Base-by-base conservation (phyloP, 2,329 filamentous ascomycete genomes). In the Elsinoe arachidis region DNA sequence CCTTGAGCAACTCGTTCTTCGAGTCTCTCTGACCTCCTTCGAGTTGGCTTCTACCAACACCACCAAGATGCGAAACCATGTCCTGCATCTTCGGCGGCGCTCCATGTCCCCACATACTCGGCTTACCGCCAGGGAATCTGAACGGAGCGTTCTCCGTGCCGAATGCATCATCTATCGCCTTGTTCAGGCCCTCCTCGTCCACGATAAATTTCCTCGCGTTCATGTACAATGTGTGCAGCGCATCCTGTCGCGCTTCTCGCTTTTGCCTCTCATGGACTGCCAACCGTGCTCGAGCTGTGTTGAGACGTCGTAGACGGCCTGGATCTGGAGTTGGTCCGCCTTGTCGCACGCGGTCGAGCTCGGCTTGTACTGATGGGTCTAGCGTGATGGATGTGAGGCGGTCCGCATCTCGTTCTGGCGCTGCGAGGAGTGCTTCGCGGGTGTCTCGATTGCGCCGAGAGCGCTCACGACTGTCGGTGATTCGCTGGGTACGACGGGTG, bases 161-260 rank as follows among this genome's bases (percentile, higher is more conserved):
- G 73, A 96, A 99, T n/a, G 86, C 78, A 61, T 78, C 74, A 19
- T 95, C 86, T 58, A 96, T 85, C 62, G 84, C 80, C 14, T 77
- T 76, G 64, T 87, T 80, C 34, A 99, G 80, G 69, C 95, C 86
- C 53, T 79, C 74, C 69, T 95, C 90, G 21, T 80, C 85, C 15
- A 90, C 85, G 68, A 99, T 96, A 74, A 97, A 99, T 38, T 82
- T 77, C 23, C 87, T 82, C 4, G 93, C 90, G 64, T 90, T 87
- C 74, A 93, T 87, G 74, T 99, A 99, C 11, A 99, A 80, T 59
- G 88, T 84, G 72, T 96, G 89, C 30, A 99, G 74, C 14, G 85
- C 80, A 63, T 92, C 83, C 77, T 58, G 84, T 78, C 43, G 78
- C 72, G 52, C 73, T 61, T 71, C 51, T 68, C 60, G 69, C 65